Percentiles rank a stretch among this genome's conserved stretches.
Conservation (phyloP, 345 rosid genomes). For the Stellera chamaejasme region DNA sequence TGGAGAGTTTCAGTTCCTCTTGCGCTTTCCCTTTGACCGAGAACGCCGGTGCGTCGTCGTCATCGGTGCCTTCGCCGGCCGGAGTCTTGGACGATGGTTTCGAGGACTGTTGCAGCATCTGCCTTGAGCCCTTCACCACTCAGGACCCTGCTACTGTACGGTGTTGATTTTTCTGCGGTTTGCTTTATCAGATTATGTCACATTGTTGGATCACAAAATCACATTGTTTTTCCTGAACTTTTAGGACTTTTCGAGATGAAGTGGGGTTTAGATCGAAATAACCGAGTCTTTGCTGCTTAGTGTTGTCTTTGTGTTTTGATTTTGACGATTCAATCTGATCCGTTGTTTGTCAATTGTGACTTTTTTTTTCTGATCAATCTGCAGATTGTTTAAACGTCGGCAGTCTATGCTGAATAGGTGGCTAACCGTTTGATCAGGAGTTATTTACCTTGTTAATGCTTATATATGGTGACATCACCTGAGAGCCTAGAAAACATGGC, state of each 20-base stretch:
- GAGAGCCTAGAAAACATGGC: no score
- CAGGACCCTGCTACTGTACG: constrained; percentile 64
- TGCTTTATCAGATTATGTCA: neutral
- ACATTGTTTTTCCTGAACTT: no score
- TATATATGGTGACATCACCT: no score
- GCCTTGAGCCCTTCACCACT: constrained; percentile 66
- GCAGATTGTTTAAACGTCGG: no score
- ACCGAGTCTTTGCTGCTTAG: no score
- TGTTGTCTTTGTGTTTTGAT: neutral
- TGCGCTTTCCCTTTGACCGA: constrained; percentile 17
- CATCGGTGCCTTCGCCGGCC: constrained; percentile 10
- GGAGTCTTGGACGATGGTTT: constrained; percentile 27
- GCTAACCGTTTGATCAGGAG: no score
- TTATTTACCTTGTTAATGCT: no score
- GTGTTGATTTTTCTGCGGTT: neutral
- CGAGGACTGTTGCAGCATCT: constrained; percentile 85
- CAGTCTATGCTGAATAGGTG: no score
- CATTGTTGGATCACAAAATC: no score
- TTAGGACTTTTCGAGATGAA: no score
- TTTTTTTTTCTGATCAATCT: no score
- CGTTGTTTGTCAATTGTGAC: neutral
- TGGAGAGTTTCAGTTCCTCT: constrained; percentile 32
- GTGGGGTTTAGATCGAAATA: no score
- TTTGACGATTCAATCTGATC: constrained; percentile 11
- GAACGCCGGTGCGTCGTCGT: constrained; percentile 22